Base-by-base conservation (phyloP, 2,329 filamentous ascomycete species). In the Emmonsia crescens region DNA sequence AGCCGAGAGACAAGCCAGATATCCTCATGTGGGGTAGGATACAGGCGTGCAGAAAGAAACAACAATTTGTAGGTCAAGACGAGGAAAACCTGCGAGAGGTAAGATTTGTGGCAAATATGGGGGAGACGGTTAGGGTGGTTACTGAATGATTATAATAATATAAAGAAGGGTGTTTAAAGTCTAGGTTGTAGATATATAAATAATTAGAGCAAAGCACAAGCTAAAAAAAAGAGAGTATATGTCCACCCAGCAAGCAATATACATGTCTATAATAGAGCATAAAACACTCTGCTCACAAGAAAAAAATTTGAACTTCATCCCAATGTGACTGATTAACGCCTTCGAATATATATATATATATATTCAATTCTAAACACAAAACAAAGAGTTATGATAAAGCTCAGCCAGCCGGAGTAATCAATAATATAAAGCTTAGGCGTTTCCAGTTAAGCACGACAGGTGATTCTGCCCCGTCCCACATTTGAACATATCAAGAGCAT, bases 1-100 rank as follows among this genome's bases (percentile, higher is more conserved):
- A 84, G 72, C 90, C 91, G 0, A 90, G 89, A 27, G 89, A 93
- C 73, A 91, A 88, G 77, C 80, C 96, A 33, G 82, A 89, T 42
- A 89, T 86, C 10, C 85, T 89, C 71, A 89, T 89, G 56, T 96
- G 91, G 92, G 82, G 56, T 96, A 91, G 92, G 82, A 82, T 71
- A 89, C 84, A 31, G 90, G 91, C 1, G 82, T 81, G 48, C 55
- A 66, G 70, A 88, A 86, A 66, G 77, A 92, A 73, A 90, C 83
- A 74, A 91, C 83, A 74, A 91, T 92, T 92, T 71, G 89, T 44
- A 89, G 16, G 19, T 33, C 14, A 60, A 40, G 12, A 86, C 85
- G 68, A 85, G 24, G 46, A 61, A 31, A 59, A 6, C 5, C 12
- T 61, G 10, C 38, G 27, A 8, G 60, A 61, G 33, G 40, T 61